Evolutionary conservation across 345 rosid genomes (phyloP), one percentile per base, ranked within the genome.

Genomic region (Dipteronia dyeriana): DNA sequence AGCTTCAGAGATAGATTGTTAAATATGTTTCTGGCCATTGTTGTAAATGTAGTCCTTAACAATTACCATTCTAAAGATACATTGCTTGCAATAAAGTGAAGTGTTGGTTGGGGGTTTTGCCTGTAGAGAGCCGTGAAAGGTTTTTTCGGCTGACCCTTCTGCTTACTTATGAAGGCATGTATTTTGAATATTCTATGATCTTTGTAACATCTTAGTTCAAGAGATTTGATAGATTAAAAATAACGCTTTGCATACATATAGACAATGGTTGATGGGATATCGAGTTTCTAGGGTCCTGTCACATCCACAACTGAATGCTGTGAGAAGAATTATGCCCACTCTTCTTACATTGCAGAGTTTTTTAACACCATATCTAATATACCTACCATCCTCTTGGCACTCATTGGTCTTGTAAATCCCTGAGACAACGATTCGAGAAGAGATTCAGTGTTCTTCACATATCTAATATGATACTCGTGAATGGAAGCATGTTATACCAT

Each of bases 221-320:
- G 64, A 53, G 53, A 59, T 49, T 75, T 12, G 6, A n/a, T 54
- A 34, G 47, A 17, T 29, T 66, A 65, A 19, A 11, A 66, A 34
- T 66, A 3, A 14, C 47, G 2, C 23, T 43, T 38, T 31, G 57
- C 53, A 34, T 14, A 65, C 8, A 65, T 19, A 11, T 64, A 7
- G 76, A 76, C 85, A 85, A 95, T 95, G 99, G 92, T 88, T 0
- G 91, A 88, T 78, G 92, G 89, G 74, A 79, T 89, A 78, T 84
- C 97, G 1, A 92, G 92, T 84, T 94, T 92, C 82, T 92, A 97
- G 98, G 98, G 97, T 75, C 99, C 99, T 6, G 97, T 94, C 75
- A 94, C 98, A 51, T 90, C 98, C 34, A 80, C 90, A 4, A 75
- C 20, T 20, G 99, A 94, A 31, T 91, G 97, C 75, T 95, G 99